A percentile compares a stretch with the other conserved stretches of the same genome.
Conservation (phyloP, 495 filamentous ascomycete genomes). For the Daldinia loculata region DNA sequence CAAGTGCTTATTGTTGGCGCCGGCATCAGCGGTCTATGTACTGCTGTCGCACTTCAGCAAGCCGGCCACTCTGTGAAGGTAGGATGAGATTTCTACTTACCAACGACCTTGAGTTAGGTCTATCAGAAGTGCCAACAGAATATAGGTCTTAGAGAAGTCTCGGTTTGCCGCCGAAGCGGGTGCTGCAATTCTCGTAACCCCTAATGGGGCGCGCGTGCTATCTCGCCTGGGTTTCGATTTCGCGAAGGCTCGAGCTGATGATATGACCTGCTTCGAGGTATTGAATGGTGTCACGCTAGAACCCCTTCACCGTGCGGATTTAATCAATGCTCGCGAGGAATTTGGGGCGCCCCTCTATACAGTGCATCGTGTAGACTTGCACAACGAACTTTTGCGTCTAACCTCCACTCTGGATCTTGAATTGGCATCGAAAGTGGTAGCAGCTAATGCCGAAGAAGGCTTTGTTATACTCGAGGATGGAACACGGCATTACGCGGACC, state of each 20-base stretch:
- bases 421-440: slow-evolving; percentile 15
- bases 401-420: slow-evolving; percentile 10
- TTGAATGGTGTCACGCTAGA: slow-evolving; percentile 9
- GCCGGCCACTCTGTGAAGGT: slow-evolving; percentile 62
- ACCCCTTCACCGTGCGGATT: slow-evolving; percentile 11
- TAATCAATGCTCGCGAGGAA: slow-evolving; percentile 9
- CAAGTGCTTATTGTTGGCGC: slow-evolving; percentile 63
- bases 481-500: slow-evolving; percentile 46
- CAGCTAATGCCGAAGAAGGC: slow-evolving; percentile 49
- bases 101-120: neutral
- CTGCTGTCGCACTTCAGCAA: slow-evolving; percentile 63
- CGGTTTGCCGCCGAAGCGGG: neutral
- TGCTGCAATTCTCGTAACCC: neutral
- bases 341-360: slow-evolving; percentile 20
- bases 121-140: neutral
- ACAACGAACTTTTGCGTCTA: slow-evolving; percentile 12
- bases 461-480: slow-evolving; percentile 52
- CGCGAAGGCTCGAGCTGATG: slow-evolving; percentile 13
- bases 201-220: slow-evolving; percentile 60
- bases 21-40: slow-evolving; percentile 64
- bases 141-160: slow-evolving; percentile 10
- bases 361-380: slow-evolving; percentile 32
- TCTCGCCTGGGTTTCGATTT: slow-evolving; percentile 51
- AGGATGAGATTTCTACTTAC: neutral
- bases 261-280: slow-evolving; percentile 23